A percentile compares a stretch with the other conserved stretches of the same genome.
These are phyloP conservation scores for Pseudisothecium myosuroides DNA, from an alignment of 225 moss, liverwort and hornwort genomes.

Conservation along the genomic window DNA sequence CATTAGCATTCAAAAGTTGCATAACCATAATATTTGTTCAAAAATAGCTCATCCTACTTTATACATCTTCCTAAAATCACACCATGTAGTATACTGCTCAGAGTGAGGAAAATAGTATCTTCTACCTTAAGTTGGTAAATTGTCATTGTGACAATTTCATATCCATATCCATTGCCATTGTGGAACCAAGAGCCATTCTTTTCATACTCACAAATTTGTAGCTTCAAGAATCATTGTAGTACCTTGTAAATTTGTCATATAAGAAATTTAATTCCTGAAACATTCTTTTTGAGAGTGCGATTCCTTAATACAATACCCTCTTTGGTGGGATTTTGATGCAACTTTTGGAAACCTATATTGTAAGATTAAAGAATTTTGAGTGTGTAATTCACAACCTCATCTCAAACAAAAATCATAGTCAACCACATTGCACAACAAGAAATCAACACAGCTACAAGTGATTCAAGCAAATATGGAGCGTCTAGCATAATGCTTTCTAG, in stretches of 20 bases:
- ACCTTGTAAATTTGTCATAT: neutral
- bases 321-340: neutral
- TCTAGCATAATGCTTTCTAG: neutral
- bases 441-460: neutral
- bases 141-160: neutral
- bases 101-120: neutral
- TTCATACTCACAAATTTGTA: neutral
- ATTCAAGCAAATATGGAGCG: neutral
- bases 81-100: neutral
- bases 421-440: slow-evolving; percentile 1
- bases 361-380: too few species aligned
- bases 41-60: neutral
- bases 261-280: neutral
- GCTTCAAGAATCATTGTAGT: neutral
- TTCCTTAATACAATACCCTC: neutral
- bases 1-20: neutral
- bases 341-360: rapidly evolving
- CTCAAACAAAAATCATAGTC: slow-evolving; percentile 4
- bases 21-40: neutral
- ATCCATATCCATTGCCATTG: neutral
- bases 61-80: neutral
- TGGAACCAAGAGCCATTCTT: neutral
- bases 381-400: neutral
- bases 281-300: neutral
- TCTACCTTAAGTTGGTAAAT: neutral